Conservation (phyloP, 306 rosid genomes). For the Fagus crenata region DNA sequence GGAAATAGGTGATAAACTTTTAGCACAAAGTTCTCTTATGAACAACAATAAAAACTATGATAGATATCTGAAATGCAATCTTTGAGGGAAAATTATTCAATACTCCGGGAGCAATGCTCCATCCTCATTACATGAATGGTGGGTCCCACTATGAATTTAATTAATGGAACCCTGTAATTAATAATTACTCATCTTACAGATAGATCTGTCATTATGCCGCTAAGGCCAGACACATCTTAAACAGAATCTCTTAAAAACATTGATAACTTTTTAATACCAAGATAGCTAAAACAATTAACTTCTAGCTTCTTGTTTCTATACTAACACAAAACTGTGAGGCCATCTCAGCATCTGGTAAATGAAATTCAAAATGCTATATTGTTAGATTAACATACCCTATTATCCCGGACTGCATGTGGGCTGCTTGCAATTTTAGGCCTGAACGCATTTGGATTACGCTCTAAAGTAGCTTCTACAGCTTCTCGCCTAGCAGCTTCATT, state of each 20-base stretch:
- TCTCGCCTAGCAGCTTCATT: constrained; percentile 93
- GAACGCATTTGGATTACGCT: constrained; percentile 98
- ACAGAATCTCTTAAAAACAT: constrained; percentile 9
- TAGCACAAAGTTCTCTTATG: constrained; percentile 22
- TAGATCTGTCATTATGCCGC: constrained; percentile 17
- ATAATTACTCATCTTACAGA: background rate
- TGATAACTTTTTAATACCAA: constrained; percentile 15
- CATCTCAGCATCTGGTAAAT: constrained; percentile 7
- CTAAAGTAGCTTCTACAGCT: constrained; percentile 97
- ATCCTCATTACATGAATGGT: too few species aligned
- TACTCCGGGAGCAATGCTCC: too few species aligned
- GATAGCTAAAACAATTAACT: background rate
- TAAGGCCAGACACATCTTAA: background rate
- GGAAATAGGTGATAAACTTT: background rate
- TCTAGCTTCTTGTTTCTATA: constrained; percentile 6
- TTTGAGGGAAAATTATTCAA: too few species aligned
- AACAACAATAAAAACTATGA: constrained; percentile 15
- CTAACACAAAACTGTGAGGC: constrained; percentile 12
- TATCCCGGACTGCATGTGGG: constrained; percentile 80
- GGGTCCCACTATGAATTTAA: too few species aligned
- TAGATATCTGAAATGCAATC: too few species aligned
- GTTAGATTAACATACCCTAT: constrained; percentile 56
- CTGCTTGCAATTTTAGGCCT: constrained; percentile 99
- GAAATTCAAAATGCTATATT: constrained; percentile 11
- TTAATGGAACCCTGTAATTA: too few species aligned